A percentile compares a stretch with the other conserved stretches of the same genome.
These are phyloP conservation scores for Lepidium sativum DNA, from an alignment of 345 rosid species.

Conservation along the genomic window DNA sequence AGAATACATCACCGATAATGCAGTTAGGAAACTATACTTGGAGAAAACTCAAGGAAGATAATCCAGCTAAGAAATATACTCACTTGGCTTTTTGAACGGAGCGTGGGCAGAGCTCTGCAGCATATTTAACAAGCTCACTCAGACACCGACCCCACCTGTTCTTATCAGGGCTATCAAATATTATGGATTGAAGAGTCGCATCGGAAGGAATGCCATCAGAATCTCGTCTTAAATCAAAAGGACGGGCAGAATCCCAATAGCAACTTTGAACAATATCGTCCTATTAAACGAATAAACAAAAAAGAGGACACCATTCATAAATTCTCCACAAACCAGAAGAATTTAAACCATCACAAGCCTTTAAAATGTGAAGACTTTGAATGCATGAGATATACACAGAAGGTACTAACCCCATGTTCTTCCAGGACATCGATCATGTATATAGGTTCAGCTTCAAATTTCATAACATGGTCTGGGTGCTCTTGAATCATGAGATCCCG, in stretches of 20 bases:
- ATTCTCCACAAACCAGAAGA: neutral
- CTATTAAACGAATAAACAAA: conserved; percentile 32
- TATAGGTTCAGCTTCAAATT: conserved; percentile 79
- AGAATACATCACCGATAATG: conserved; percentile 8
- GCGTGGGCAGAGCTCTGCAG: conserved; percentile 93
- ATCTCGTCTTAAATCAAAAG: conserved; percentile 85
- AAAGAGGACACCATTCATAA: neutral
- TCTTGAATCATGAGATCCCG: conserved; percentile 47
- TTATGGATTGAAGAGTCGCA: conserved; percentile 86
- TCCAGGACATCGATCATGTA: conserved; percentile 91
- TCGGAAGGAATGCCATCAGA: conserved; percentile 90
- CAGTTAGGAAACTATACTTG: neutral
- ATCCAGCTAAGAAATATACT: conserved; percentile 26
- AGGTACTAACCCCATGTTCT: conserved; percentile 82
- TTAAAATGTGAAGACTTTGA: conserved; percentile 2
- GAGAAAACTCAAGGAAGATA: neutral
- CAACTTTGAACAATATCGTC: conserved; percentile 98
- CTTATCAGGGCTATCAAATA: conserved; percentile 95
- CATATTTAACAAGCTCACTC: conserved; percentile 86
- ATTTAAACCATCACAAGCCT: conserved; percentile 1
- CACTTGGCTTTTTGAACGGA: conserved; percentile 96
- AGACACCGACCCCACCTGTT: conserved; percentile 96
- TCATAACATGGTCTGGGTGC: conserved; percentile 51
- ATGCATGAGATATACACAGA: conserved; percentile 3
- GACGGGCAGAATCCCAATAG: conserved; percentile 91